Evolutionary conservation across 148 eudicot species (phyloP).

Genomic region (Rhododendron simsii): DNA sequence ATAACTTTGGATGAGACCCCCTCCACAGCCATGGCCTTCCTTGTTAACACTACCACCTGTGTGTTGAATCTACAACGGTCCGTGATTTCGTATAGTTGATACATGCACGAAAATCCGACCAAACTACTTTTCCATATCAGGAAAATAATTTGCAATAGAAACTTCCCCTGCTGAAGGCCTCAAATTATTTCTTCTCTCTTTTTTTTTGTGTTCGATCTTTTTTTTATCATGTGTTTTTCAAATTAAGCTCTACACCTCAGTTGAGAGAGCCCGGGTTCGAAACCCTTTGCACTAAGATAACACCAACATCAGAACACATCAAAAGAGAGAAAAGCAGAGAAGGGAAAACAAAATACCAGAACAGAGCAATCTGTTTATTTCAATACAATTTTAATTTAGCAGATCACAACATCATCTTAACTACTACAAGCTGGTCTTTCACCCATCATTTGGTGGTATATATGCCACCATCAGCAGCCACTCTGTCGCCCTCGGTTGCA

Average conservation of each 20-base stretch:
- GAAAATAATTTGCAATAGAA: no score
- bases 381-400: background rate
- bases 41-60: no score
- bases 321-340: background rate
- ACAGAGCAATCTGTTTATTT: background rate
- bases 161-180: background rate
- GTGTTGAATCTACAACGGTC: no score
- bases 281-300: background rate
- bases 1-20: no score
- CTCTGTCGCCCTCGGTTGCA: background rate
- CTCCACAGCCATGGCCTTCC: no score
- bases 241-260: background rate
- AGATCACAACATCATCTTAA: background rate
- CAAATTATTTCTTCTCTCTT: background rate
- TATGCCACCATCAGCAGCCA: background rate
- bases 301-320: background rate
- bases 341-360: background rate
- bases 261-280: background rate
- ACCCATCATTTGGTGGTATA: background rate
- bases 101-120: no score
- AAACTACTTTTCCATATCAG: no score
- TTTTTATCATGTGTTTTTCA: background rate
- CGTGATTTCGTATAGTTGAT: no score
- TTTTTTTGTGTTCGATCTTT: no score
- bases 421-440: background rate